Percentiles rank a stretch among this genome's conserved stretches.
phyloP scores from a whole-genome alignment of 1,284 basidiomycete genomes.

The Taiwanofungus camphoratus region DNA sequence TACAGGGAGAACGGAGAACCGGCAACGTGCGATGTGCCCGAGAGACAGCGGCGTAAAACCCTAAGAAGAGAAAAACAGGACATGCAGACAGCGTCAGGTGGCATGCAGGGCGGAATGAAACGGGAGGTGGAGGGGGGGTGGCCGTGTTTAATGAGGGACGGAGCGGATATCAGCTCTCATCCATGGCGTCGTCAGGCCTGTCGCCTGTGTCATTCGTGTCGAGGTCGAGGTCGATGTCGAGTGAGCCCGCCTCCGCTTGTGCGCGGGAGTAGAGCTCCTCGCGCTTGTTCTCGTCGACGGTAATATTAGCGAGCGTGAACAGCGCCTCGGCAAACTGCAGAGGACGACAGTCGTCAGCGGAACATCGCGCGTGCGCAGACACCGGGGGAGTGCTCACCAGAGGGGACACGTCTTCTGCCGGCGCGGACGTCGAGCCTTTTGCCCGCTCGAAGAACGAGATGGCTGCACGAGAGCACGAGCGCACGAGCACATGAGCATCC shows the following conservation, averaged over 20 bases:
- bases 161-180: constrained; percentile 3
- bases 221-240: constrained; percentile 13
- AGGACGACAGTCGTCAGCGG: constrained; percentile 10
- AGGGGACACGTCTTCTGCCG: constrained; percentile 9
- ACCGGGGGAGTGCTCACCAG: neutral
- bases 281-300: constrained; percentile 38
- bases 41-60: no score
- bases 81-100: no score
- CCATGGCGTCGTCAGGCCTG: neutral
- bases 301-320: constrained; percentile 52
- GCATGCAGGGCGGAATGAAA: no score
- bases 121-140: no score
- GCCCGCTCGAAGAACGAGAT: constrained; percentile 50
- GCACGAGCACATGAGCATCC: neutral
- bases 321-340: constrained; percentile 46
- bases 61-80: no score
- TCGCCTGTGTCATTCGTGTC: neutral
- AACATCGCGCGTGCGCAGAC: neutral
- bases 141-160: no score
- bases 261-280: constrained; percentile 47
- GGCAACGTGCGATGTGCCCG: no score
- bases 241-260: constrained; percentile 38
- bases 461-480: constrained; percentile 19
- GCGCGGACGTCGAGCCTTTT: constrained; percentile 27
- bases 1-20: no score